A percentile compares a stretch with the other conserved stretches of the same genome.
Evolutionary conservation across 129 eudicot genomes (phyloP).

Genomic region (Silybum marianum): DNA sequence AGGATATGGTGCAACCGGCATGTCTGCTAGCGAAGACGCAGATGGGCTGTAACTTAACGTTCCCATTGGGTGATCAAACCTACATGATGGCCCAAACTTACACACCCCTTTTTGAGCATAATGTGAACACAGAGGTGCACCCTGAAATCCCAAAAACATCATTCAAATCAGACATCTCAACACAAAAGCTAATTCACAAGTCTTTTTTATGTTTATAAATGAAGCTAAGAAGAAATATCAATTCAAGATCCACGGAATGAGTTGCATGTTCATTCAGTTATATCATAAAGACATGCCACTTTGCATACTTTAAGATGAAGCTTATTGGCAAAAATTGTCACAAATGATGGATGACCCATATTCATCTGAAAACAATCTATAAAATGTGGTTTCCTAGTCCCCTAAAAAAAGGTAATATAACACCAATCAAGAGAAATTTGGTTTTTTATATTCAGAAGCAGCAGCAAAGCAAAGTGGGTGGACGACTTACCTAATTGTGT

Average conservation of each 20-base stretch:
- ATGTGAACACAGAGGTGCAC: slow-evolving; percentile 84
- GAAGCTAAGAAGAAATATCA: too few species aligned
- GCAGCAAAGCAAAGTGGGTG: too few species aligned
- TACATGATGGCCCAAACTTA: slow-evolving; percentile 87
- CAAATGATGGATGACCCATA: background rate
- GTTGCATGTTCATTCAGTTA: too few species aligned
- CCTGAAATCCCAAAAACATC: slow-evolving; percentile 46
- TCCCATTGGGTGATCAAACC: slow-evolving; percentile 87
- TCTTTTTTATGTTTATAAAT: too few species aligned
- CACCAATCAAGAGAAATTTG: background rate
- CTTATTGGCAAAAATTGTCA: background rate
- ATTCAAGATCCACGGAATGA: too few species aligned
- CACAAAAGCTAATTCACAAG: too few species aligned
- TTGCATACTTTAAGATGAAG: too few species aligned
- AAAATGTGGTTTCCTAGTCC: background rate
- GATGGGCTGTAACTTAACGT: slow-evolving; percentile 83
- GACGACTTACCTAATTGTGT: too few species aligned
- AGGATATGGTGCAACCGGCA: slow-evolving; percentile 93
- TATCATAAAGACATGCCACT: too few species aligned
- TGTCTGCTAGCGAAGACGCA: slow-evolving; percentile 87
- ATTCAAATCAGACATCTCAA: background rate
- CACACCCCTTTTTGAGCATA: slow-evolving; percentile 81
- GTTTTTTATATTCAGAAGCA: too few species aligned
- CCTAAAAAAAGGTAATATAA: background rate
- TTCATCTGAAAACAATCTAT: background rate